Evolutionary conservation across 23 red algal genomes (phyloP).

Genomic region (Pyropia haitanensis): DNA sequence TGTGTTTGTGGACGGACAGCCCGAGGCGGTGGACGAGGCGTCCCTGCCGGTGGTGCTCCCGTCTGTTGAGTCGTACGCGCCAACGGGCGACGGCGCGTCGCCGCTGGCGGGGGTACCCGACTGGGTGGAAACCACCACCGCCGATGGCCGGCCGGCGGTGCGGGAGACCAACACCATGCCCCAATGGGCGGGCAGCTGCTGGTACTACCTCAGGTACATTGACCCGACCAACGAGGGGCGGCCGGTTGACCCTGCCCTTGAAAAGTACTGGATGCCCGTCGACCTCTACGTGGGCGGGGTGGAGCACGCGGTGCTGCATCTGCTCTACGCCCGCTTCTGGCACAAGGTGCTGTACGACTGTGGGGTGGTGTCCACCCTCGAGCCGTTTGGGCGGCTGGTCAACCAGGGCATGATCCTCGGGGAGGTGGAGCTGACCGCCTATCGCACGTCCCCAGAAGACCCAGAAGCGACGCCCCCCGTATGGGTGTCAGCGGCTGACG

Average conservation of each 20-base stretch:
- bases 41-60: slow-evolving; percentile 81
- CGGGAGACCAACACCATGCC: slow-evolving; percentile 99
- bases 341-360: slow-evolving; percentile 99
- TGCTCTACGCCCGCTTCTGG: slow-evolving; percentile 97
- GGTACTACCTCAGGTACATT: slow-evolving; percentile 99
- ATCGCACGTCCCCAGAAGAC: slow-evolving; percentile 2
- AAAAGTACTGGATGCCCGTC: slow-evolving; percentile 99
- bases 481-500: slow-evolving; percentile 61
- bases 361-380: slow-evolving; percentile 91
- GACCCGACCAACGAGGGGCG: slow-evolving; percentile 65
- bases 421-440: slow-evolving; percentile 75
- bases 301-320: slow-evolving; percentile 96
- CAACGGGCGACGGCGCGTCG: slow-evolving; percentile 78
- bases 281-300: slow-evolving; percentile 97
- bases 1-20: slow-evolving; percentile 76
- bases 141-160: slow-evolving; percentile 19
- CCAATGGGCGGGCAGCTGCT: slow-evolving; percentile 97
- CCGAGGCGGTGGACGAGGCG: slow-evolving; percentile 45
- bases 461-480: not conserved
- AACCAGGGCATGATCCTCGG: slow-evolving; percentile 99
- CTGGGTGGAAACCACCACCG: slow-evolving; percentile 66
- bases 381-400: slow-evolving; percentile 97
- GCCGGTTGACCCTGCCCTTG: slow-evolving; percentile 61
- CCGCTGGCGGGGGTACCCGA: slow-evolving; percentile 55
- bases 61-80: slow-evolving; percentile 47